Conservation (phyloP, 805 yeast species). For the Teunomyces tritomae region DNA sequence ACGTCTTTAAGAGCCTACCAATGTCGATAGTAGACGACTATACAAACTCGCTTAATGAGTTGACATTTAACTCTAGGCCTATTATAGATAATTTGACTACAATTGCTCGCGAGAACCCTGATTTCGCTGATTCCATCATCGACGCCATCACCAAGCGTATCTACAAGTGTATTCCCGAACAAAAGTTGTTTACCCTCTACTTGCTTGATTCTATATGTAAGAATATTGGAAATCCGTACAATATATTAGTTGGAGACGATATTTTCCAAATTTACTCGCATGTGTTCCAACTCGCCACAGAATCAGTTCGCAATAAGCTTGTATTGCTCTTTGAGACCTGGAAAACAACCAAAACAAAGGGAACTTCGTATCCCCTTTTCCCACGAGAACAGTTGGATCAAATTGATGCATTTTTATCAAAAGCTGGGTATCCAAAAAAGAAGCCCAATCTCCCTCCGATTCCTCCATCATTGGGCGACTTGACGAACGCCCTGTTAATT, state of each 20-base stretch:
- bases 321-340: constrained; percentile 83
- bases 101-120: constrained; percentile 81
- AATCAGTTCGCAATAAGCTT: constrained; percentile 65
- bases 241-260: constrained; percentile 68
- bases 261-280: constrained; percentile 68
- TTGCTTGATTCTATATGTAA: constrained; percentile 89
- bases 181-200: constrained; percentile 81
- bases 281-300: constrained; percentile 77
- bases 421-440: constrained; percentile 23
- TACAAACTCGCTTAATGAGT: constrained; percentile 63
- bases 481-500: constrained; percentile 25
- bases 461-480: constrained; percentile 7
- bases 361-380: constrained; percentile 67
- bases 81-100: constrained; percentile 81
- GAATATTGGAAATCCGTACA: constrained; percentile 86
- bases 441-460: constrained; percentile 8
- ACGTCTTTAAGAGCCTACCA: too few species aligned
- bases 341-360: constrained; percentile 63
- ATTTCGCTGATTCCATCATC: constrained; percentile 73
- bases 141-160: constrained; percentile 74
- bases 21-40: constrained; percentile 49
- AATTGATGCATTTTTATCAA: constrained; percentile 67
- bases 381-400: constrained; percentile 64
- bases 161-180: constrained; percentile 72
- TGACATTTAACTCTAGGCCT: constrained; percentile 87